phyloP scores from a whole-genome alignment of 2,329 filamentous ascomycete species.

The Trichoderma sp. region DNA sequence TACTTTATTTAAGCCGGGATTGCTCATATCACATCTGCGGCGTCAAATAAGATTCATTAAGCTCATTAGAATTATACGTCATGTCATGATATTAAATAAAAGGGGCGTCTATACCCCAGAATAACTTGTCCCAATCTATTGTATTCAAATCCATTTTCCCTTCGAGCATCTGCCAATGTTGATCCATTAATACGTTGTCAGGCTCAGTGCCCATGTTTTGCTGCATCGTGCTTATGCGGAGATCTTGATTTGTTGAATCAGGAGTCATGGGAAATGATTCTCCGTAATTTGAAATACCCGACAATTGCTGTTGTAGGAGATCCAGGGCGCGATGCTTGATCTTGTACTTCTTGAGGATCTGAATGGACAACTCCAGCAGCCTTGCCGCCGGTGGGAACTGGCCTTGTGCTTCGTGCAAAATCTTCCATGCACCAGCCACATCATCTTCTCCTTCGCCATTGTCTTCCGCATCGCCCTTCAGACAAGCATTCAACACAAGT shows the following conservation, averaged over 20 bases:
- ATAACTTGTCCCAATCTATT: slow-evolving; percentile 37
- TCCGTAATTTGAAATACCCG: slow-evolving; percentile 7
- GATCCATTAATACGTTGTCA: slow-evolving; percentile 26
- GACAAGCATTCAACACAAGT: slow-evolving; percentile 34
- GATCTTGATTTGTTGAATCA: slow-evolving; percentile 26
- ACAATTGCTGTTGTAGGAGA: slow-evolving; percentile 21
- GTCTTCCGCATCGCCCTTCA: slow-evolving; percentile 25
- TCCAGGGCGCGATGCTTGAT: slow-evolving; percentile 26
- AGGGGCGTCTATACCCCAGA: slow-evolving; percentile 36
- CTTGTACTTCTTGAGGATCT: slow-evolving; percentile 35
- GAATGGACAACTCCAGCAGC: slow-evolving; percentile 31
- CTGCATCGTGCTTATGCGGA: slow-evolving; percentile 13
- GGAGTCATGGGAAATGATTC: slow-evolving; percentile 29
- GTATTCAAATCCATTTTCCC: slow-evolving; percentile 33
- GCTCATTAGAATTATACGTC: background rate
- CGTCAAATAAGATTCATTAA: background rate
- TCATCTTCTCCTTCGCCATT: slow-evolving; percentile 28
- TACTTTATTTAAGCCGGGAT: background rate
- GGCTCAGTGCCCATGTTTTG: slow-evolving; percentile 17
- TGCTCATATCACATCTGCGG: background rate
- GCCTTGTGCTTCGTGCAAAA: slow-evolving; percentile 31
- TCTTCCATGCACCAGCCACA: slow-evolving; percentile 33
- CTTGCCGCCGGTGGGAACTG: slow-evolving; percentile 31
- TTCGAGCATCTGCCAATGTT: slow-evolving; percentile 29
- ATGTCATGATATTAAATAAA: slow-evolving; percentile 27